Percentiles rank a stretch among this genome's conserved stretches.
Evolutionary conservation across 345 rosid species (phyloP).

Genomic region (Brassica rapa): DNA sequence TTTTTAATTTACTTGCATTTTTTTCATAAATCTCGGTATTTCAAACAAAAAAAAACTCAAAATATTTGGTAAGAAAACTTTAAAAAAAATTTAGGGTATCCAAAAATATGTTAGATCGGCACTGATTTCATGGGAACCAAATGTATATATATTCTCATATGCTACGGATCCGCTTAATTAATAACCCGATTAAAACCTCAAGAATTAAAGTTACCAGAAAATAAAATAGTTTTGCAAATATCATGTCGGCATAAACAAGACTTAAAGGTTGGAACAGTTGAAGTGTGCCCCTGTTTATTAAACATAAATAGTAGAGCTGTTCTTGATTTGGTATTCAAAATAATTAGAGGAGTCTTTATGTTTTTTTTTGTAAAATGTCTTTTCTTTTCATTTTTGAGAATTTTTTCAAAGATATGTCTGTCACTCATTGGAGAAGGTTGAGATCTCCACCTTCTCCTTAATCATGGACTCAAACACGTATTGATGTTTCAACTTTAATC

Average conservation of each 20-base stretch:
- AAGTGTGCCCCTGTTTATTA: constrained; percentile 8
- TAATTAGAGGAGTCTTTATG: not conserved
- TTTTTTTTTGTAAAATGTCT: not conserved
- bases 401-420: not conserved
- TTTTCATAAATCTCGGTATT: no score
- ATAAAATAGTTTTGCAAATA: not conserved
- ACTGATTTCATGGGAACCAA: not conserved
- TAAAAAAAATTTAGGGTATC: no score
- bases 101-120: no score
- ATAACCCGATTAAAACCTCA: not conserved
- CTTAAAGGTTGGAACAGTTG: constrained; percentile 17
- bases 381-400: not conserved
- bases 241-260: constrained; percentile 29
- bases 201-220: not conserved
- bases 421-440: constrained; percentile 9
- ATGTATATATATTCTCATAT: not conserved
- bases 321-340: not conserved
- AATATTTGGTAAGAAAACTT: no score
- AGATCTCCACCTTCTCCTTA: constrained; percentile 27
- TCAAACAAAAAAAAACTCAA: no score
- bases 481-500: constrained; percentile 24
- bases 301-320: not conserved
- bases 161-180: not conserved
- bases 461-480: constrained; percentile 28
- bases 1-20: no score